Percentiles rank a stretch among this genome's conserved stretches.
Evolutionary conservation across 371 early-diverging fungal genomes (phyloP).

Genomic region (Apophysomyces variabilis): DNA sequence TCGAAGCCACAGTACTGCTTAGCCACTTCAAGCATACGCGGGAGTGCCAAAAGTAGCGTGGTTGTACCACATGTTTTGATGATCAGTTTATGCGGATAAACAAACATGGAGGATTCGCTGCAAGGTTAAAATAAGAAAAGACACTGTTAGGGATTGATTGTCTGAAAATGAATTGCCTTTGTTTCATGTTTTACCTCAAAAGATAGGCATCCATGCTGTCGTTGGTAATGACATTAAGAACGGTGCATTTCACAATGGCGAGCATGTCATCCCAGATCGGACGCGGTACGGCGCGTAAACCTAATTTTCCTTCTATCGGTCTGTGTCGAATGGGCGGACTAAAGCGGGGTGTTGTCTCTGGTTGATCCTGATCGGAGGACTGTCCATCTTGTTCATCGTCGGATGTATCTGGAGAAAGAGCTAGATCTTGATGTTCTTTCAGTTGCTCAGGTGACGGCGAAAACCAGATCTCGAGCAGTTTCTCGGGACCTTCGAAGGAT

Average conservation of each 20-base stretch:
- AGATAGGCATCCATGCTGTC: constrained; percentile 88
- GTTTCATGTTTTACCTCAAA: constrained; percentile 61
- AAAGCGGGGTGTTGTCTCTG: constrained; percentile 18
- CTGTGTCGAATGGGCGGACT: constrained; percentile 28
- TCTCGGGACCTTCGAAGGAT: constrained; percentile 93
- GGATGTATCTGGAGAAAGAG: constrained; percentile 30
- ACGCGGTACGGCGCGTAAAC: constrained; percentile 78
- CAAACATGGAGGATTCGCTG: constrained; percentile 96
- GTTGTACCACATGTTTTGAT: constrained; percentile 98
- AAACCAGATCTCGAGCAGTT: constrained; percentile 87
- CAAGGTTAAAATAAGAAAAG: constrained; percentile 21
- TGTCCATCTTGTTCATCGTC: constrained; percentile 26
- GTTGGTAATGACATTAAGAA: constrained; percentile 82
- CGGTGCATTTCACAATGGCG: constrained; percentile 89
- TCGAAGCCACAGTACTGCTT: constrained; percentile 67
- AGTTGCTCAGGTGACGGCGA: constrained; percentile 43
- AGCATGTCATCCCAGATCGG: constrained; percentile 91
- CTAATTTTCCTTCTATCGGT: constrained; percentile 31
- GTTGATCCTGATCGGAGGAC: neutral
- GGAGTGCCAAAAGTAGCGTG: constrained; percentile 85
- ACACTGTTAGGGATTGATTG: neutral
- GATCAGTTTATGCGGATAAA: constrained; percentile 92
- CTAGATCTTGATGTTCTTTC: constrained; percentile 43
- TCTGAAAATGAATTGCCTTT: constrained; percentile 6
- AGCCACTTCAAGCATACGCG: constrained; percentile 86